Evolutionary conservation across 2,329 filamentous ascomycete genomes (phyloP), one percentile per base, ranked within the genome.

Genomic region (Fusarium verrucosum): DNA sequence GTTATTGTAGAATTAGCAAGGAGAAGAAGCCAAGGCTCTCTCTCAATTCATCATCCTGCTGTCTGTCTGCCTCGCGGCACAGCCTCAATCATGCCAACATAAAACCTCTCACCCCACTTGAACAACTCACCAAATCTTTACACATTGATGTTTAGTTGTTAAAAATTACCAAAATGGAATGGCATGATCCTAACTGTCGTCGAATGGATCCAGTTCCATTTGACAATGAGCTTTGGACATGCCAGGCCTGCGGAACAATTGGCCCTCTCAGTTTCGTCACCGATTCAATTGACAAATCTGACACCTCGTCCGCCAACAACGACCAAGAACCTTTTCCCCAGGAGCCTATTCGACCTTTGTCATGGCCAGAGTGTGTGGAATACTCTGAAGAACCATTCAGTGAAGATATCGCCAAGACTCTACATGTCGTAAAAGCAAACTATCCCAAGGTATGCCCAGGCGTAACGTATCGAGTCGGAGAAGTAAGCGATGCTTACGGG

Each of bases 191-290:
- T 7, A 5, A 42, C 9, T 61, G 56, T 10, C 49, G 56, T 20
- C 37, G 41, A 32, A 54, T 60, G n/a, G 58, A 61, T 13, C 49
- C 49, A 5, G 25, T 61, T 17, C 42, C 49, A 33, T 43, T 61
- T 22, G 49, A 43, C 3, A 33, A 43, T 3, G 25, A 47, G 9
- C 26, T 61, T 8, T 61, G 56, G 58, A 44, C 56, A 28, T 61
- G 56, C 9, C 41, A 53, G 22, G 56, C 49, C 20, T 61, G 58
- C 14, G 58, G 58, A n/a, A 55, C 56, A 25, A 33, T 61, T n/a
- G 56, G 56, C 1, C 37, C 22, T 19, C 42, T 61, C 9, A 38
- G 43, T 11, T 61, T 61, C 22, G 22, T 28, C 10, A 25, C 37
- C 5, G 23, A 54, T 7, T 14, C 37, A 17, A 36, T 16, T 23